A percentile compares a stretch with the other conserved stretches of the same genome.
Evolutionary conservation across 495 filamentous ascomycete genomes (phyloP).

Genomic region (Cetradonia linearis): DNA sequence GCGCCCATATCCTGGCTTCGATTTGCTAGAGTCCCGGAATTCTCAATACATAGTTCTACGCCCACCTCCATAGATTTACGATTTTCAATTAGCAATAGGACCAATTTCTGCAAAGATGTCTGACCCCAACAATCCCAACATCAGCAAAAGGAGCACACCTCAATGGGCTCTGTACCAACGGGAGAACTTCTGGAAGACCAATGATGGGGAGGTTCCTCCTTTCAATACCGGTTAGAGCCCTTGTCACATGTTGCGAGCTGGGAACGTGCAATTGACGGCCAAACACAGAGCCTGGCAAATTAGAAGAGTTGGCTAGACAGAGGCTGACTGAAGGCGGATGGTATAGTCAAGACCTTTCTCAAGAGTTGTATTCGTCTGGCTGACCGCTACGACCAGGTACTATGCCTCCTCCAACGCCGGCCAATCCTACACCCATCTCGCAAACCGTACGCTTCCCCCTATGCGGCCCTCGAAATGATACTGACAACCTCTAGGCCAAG

Average conservation of each 20-base stretch:
- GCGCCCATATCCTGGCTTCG: neutral
- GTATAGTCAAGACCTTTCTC: constrained; percentile 21
- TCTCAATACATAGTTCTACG: neutral
- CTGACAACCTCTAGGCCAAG: constrained; percentile 30
- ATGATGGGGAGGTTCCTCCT: constrained; percentile 42
- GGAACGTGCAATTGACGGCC: neutral
- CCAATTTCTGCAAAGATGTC: too few species aligned
- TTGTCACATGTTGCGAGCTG: neutral
- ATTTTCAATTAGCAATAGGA: neutral
- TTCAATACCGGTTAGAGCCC: constrained; percentile 44
- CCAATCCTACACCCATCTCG: constrained; percentile 52
- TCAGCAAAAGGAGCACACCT: constrained; percentile 44
- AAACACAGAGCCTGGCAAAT: constrained; percentile 40
- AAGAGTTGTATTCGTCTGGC: neutral
- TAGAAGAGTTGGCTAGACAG: constrained; percentile 48
- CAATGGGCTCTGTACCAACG: constrained; percentile 54
- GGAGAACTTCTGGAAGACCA: constrained; percentile 50
- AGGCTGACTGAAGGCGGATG: constrained; percentile 44
- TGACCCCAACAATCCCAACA: constrained; percentile 49
- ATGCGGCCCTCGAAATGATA: too few species aligned
- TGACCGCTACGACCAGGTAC: constrained; percentile 28
- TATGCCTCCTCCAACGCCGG: constrained; percentile 61
- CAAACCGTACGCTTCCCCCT: constrained; percentile 39
- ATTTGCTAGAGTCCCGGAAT: neutral
- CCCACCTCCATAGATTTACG: neutral